Percentiles rank a stretch among this genome's conserved stretches.
phyloP scores from a whole-genome alignment of 2,329 filamentous ascomycete genomes.

The Penicillium oxalicum region DNA sequence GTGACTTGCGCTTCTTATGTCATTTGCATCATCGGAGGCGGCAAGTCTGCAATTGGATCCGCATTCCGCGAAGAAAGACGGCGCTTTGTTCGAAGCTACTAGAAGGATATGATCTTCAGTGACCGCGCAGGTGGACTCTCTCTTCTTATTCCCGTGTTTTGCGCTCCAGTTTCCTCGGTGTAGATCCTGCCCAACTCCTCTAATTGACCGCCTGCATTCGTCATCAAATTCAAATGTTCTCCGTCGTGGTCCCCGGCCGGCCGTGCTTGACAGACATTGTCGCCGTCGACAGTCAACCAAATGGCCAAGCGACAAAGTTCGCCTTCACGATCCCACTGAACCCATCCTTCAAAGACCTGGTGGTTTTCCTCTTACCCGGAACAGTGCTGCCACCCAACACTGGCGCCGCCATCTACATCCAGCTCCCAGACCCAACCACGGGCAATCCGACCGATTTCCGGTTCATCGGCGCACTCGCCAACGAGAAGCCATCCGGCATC shows the following conservation, averaged over 20 bases:
- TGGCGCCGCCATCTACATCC: constrained; percentile 85
- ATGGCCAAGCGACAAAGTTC: constrained; percentile 55
- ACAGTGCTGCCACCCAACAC: constrained; percentile 65
- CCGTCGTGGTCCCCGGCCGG: constrained; percentile 55
- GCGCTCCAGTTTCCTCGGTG: too few relatives aligned
- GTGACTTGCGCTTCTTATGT: constrained; percentile 16
- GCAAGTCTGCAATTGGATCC: too few relatives aligned
- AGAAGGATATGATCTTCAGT: background rate
- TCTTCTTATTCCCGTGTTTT: too few relatives aligned
- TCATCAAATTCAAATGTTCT: constrained; percentile 46
- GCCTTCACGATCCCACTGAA: constrained; percentile 61
- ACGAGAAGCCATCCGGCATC: constrained; percentile 85
- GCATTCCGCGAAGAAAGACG: background rate
- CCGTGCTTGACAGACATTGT: constrained; percentile 54
- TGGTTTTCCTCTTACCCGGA: constrained; percentile 82
- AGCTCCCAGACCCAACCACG: constrained; percentile 50
- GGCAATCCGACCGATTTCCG: constrained; percentile 55
- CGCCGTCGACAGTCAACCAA: constrained; percentile 47
- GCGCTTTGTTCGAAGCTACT: constrained; percentile 9
- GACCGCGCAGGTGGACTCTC: too few relatives aligned
- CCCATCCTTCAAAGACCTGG: constrained; percentile 64
- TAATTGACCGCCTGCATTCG: background rate
- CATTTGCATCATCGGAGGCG: constrained; percentile 12
- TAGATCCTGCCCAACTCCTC: background rate
- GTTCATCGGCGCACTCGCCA: constrained; percentile 82